phyloP scores from a whole-genome alignment of 495 filamentous ascomycete species.

The Penicillium pancosmium region DNA sequence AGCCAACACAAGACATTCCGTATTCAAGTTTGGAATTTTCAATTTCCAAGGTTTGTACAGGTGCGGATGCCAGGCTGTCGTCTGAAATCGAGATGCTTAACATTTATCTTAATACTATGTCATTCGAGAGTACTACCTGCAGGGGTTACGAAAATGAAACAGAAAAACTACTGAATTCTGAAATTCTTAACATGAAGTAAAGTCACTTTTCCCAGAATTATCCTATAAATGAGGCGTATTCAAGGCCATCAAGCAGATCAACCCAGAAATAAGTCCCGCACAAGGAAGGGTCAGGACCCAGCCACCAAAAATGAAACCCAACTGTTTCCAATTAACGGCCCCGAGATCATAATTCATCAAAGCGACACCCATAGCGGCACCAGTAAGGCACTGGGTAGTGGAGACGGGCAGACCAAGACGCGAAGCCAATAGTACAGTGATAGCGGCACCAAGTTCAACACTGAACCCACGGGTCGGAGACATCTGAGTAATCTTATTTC shows the following conservation, averaged over 20 bases:
- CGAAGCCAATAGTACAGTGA: constrained; percentile 69
- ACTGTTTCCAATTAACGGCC: constrained; percentile 42
- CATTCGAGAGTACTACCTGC: too few species aligned
- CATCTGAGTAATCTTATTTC: constrained; percentile 70
- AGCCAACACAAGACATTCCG: too few species aligned
- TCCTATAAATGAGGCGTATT: constrained; percentile 25
- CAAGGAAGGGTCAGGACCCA: constrained; percentile 46
- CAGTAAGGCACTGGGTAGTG: constrained; percentile 45
- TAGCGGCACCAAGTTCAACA: constrained; percentile 69
- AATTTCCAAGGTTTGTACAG: too few species aligned
- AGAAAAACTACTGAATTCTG: too few species aligned
- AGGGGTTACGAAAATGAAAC: too few species aligned
- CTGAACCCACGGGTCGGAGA: constrained; percentile 69
- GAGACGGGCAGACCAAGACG: constrained; percentile 50
- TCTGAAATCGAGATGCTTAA: too few species aligned
- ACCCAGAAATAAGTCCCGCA: constrained; percentile 38
- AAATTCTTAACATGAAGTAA: too few species aligned
- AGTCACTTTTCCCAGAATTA: too few species aligned
- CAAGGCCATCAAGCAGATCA: constrained; percentile 41
- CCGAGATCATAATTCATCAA: constrained; percentile 45
- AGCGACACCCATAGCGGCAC: constrained; percentile 40
- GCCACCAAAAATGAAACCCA: constrained; percentile 37
- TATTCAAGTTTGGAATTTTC: too few species aligned
- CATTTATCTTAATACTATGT: too few species aligned
- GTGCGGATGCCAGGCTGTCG: too few species aligned